Conservation (phyloP, 2,329 filamentous ascomycete species). For the Aspergillus persii region DNA sequence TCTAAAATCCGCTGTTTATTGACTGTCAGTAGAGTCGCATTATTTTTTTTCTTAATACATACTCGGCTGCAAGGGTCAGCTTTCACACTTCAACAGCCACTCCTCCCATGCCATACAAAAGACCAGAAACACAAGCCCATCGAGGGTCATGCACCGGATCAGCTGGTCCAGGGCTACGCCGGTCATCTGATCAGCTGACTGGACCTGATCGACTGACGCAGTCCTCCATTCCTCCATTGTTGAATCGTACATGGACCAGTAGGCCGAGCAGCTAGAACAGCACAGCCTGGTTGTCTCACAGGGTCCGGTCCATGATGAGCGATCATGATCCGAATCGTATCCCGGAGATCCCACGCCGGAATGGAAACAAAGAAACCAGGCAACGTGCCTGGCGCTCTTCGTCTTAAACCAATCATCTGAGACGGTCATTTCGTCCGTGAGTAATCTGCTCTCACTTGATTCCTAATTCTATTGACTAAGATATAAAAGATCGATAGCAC, state of each 20-base stretch:
- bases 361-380: neutral
- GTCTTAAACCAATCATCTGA: neutral
- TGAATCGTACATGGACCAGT: too few relatives aligned
- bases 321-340: neutral
- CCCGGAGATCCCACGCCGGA: neutral
- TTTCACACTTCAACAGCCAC: too few relatives aligned
- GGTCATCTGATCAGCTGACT: neutral
- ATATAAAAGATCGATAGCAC: neutral
- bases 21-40: neutral
- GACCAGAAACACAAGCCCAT: too few relatives aligned
- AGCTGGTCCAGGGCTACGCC: neutral
- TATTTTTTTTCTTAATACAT: too few relatives aligned
- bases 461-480: neutral
- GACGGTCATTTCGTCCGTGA: neutral
- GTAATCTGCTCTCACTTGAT: neutral
- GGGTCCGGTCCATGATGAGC: neutral
- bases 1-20: neutral
- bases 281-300: neutral
- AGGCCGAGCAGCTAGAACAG: neutral
- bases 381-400: neutral
- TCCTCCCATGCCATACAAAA: too few relatives aligned
- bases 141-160: neutral
- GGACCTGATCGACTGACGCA: neutral
- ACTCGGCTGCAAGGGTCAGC: too few relatives aligned
- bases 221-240: neutral